Percentiles rank a stretch among this genome's conserved stretches.
Conservation (phyloP, 257 asterid species). For the Asclepias syriaca region DNA sequence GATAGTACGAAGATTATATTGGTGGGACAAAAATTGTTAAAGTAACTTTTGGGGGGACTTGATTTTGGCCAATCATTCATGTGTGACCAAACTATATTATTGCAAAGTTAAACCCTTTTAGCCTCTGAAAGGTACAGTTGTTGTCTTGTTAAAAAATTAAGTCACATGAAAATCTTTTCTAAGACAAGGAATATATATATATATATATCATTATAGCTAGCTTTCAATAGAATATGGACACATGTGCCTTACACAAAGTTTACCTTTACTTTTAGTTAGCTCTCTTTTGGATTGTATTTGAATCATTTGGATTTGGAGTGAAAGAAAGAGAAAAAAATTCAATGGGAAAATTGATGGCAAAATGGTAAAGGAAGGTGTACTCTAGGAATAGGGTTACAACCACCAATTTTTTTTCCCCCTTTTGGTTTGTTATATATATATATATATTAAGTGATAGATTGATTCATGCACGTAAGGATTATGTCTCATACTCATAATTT, state of each 20-base stretch:
- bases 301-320: no score
- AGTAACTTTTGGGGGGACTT: neutral
- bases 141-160: constrained; percentile 1
- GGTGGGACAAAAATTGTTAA: neutral
- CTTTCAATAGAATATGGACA: neutral
- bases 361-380: no score
- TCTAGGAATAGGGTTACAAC: no score
- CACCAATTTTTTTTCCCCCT: no score
- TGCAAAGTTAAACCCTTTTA: constrained; percentile 6
- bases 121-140: constrained; percentile 6
- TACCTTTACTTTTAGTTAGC: neutral
- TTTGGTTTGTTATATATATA: no score
- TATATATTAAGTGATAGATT: no score
- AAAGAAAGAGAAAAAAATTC: no score
- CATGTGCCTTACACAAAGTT: neutral
- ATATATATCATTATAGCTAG: no score
- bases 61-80: neutral
- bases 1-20: neutral
- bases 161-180: neutral
- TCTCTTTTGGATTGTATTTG: no score
- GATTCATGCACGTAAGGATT: no score
- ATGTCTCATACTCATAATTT: no score
- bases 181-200: neutral
- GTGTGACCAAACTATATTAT: neutral
- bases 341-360: no score